phyloP scores from a whole-genome alignment of 2,329 filamentous ascomycete genomes.

The Orbilia blumenaviensis region DNA sequence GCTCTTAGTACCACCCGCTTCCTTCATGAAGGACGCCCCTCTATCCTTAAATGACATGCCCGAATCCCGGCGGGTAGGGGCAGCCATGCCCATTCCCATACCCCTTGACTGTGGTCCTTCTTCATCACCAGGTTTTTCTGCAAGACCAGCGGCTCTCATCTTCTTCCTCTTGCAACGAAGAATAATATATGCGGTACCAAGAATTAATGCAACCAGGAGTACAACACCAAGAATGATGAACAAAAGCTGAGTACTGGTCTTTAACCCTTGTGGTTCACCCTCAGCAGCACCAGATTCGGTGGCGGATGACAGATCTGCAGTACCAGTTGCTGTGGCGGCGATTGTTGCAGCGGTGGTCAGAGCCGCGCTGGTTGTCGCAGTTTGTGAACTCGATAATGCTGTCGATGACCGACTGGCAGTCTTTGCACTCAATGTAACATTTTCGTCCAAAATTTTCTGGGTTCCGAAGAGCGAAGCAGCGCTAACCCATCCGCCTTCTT shows the following conservation, averaged over 20 bases:
- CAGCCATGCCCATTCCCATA: neutral
- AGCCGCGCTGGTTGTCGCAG: slow-evolving; percentile 7
- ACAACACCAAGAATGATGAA: slow-evolving; percentile 56
- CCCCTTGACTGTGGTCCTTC: slow-evolving; percentile 21
- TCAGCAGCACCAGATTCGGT: slow-evolving; percentile 10
- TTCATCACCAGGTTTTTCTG: slow-evolving; percentile 40
- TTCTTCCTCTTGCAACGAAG: slow-evolving; percentile 54
- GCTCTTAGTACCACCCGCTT: slow-evolving; percentile 49
- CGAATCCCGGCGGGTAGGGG: slow-evolving; percentile 24
- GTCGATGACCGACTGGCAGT: slow-evolving; percentile 30
- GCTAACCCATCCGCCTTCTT: slow-evolving; percentile 54
- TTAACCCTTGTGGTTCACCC: slow-evolving; percentile 34
- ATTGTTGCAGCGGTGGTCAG: slow-evolving; percentile 29
- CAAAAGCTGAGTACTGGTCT: slow-evolving; percentile 55
- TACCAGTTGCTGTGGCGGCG: neutral
- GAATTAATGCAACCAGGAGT: slow-evolving; percentile 52
- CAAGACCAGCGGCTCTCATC: slow-evolving; percentile 34
- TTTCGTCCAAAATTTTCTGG: slow-evolving; percentile 20
- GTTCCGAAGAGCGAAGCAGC: slow-evolving; percentile 52
- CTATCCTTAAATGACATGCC: slow-evolving; percentile 57
- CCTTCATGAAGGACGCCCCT: slow-evolving; percentile 57
- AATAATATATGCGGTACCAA: slow-evolving; percentile 54
- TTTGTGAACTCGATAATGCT: slow-evolving; percentile 24
- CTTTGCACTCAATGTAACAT: slow-evolving; percentile 6
- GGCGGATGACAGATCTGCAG: slow-evolving; percentile 17